These are phyloP conservation scores for Trichoderma atrobrunneum DNA, from an alignment of 2,329 filamentous ascomycete species.

Conservation along the genomic window DNA sequence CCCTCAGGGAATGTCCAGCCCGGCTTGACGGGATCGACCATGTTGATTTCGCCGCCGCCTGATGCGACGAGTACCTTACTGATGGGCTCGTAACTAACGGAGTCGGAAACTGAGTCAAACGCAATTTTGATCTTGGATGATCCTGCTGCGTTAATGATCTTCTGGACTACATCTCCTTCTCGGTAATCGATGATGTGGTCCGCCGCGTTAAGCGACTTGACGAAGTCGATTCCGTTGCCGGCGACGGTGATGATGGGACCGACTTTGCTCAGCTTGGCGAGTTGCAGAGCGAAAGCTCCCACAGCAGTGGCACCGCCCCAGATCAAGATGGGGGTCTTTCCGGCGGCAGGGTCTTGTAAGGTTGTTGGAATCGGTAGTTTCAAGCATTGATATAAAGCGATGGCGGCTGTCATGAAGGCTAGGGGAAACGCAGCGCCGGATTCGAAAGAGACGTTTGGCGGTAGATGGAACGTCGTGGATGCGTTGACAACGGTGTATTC, in stretches of 20 bases:
- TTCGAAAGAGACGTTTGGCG: slow-evolving; percentile 43
- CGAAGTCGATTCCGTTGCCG: slow-evolving; percentile 32
- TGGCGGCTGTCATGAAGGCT: slow-evolving; percentile 51
- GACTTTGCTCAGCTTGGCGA: slow-evolving; percentile 48
- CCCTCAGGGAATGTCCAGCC: not conserved
- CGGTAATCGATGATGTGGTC: slow-evolving; percentile 9
- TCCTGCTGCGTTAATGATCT: not conserved
- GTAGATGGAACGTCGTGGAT: slow-evolving; percentile 55
- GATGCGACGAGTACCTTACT: not conserved
- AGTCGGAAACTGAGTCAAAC: not conserved
- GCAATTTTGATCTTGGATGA: not conserved
- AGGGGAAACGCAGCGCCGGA: slow-evolving; percentile 56
- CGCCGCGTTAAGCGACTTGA: not conserved
- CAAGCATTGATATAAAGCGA: slow-evolving; percentile 44
- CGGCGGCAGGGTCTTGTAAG: slow-evolving; percentile 39
- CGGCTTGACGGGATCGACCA: not conserved
- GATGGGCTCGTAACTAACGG: not conserved
- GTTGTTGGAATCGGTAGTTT: slow-evolving; percentile 45
- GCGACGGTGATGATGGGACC: slow-evolving; percentile 60
- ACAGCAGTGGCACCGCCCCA: slow-evolving; percentile 54
- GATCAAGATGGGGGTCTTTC: slow-evolving; percentile 36
- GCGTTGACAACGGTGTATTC: slow-evolving; percentile 56
- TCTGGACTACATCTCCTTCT: not conserved
- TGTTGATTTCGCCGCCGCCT: not conserved
- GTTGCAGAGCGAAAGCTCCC: slow-evolving; percentile 56